These are phyloP conservation scores for Alternaria brassicae DNA, from an alignment of 2,329 filamentous ascomycete species.

Conservation along the genomic window DNA sequence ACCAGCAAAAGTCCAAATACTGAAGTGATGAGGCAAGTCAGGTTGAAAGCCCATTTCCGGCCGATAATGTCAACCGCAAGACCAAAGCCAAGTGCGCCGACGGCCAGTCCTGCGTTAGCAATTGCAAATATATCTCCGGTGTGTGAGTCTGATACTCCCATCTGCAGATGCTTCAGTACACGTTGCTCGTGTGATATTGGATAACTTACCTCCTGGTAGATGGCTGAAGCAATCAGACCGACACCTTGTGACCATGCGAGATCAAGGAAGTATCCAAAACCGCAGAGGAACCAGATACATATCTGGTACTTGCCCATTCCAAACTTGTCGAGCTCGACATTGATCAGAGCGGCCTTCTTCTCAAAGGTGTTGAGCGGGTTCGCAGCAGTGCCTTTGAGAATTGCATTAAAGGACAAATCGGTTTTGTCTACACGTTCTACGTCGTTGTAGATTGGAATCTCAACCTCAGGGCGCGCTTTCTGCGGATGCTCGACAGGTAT, in stretches of 20 bases:
- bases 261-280: conserved; percentile 42
- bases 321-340: conserved; percentile 41
- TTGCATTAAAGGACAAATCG: conserved; percentile 34
- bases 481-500: not conserved
- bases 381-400: conserved; percentile 37
- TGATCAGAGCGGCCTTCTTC: conserved; percentile 43
- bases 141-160: conserved; percentile 26
- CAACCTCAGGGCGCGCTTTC: conserved; percentile 18
- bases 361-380: conserved; percentile 38
- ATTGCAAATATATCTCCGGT: conserved; percentile 37
- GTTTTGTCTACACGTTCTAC: conserved; percentile 32
- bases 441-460: conserved; percentile 39
- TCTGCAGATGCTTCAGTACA: not conserved
- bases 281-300: conserved; percentile 44
- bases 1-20: conserved; percentile 35
- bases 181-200: not conserved
- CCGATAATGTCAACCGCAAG: conserved; percentile 39
- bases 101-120: conserved; percentile 39
- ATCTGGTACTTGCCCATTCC: conserved; percentile 39
- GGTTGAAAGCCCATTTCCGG: conserved; percentile 38
- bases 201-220: conserved; percentile 39
- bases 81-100: conserved; percentile 39
- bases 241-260: conserved; percentile 43
- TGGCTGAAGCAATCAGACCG: conserved; percentile 33
- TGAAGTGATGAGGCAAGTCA: conserved; percentile 40